Evolutionary conservation across 1,284 basidiomycete species (phyloP).

Genomic region (Tilletia setariae): DNA sequence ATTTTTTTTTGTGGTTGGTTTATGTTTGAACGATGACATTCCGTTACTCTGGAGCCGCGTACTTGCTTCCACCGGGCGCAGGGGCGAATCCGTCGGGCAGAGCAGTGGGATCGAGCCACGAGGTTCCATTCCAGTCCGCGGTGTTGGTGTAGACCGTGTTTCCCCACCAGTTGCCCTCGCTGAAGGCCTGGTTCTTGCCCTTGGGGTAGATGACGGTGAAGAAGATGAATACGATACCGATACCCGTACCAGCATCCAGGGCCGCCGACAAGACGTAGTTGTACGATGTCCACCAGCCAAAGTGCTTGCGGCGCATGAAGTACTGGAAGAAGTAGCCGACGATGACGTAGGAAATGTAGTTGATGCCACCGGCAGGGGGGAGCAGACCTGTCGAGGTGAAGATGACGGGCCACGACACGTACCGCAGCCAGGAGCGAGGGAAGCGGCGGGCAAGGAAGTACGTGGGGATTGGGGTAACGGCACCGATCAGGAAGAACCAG

Average conservation of each 20-base stretch:
- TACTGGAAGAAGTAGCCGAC: constrained; percentile 59
- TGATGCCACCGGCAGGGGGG: constrained; percentile 52
- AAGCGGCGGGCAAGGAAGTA: constrained; percentile 34
- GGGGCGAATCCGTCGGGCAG: constrained; percentile 2
- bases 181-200: constrained; percentile 32
- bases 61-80: constrained; percentile 4
- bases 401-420: constrained; percentile 40
- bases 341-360: constrained; percentile 52
- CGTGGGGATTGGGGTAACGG: constrained; percentile 33
- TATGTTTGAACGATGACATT: neutral
- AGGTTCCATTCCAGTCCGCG: neutral
- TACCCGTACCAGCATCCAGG: constrained; percentile 53
- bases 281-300: constrained; percentile 55
- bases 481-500: constrained; percentile 42
- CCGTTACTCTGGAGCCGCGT: neutral
- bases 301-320: constrained; percentile 41
- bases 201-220: constrained; percentile 31
- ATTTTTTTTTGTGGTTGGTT: neutral
- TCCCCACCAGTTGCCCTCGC: constrained; percentile 50
- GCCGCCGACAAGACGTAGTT: constrained; percentile 55
- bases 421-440: constrained; percentile 48
- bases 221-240: constrained; percentile 52
- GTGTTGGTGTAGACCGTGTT: constrained; percentile 42
- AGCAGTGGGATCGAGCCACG: neutral
- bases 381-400: constrained; percentile 43